Percentiles rank a stretch among this genome's conserved stretches.
Conservation (phyloP, 768 basidiomycete genomes). For the Collybia mongolica region DNA sequence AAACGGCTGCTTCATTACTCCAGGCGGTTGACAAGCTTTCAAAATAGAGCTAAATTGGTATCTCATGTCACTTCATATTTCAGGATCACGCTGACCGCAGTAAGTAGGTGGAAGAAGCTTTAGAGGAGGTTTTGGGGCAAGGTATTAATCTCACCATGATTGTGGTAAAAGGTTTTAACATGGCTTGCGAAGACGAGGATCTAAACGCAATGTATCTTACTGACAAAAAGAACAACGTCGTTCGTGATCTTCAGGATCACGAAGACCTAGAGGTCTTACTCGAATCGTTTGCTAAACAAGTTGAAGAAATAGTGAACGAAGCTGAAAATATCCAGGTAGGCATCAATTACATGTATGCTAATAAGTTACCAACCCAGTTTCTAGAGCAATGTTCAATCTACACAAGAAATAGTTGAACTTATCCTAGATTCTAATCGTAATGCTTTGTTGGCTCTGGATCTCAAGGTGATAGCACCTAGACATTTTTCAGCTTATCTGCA, state of each 20-base stretch:
- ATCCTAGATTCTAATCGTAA: slow-evolving; percentile 97
- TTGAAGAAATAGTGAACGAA: slow-evolving; percentile 95
- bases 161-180: background rate
- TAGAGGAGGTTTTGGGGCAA: slow-evolving; percentile 90
- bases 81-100: background rate
- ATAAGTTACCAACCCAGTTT: background rate
- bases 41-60: slow-evolving; percentile 87
- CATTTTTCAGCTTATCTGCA: background rate
- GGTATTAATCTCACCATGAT: slow-evolving; percentile 39
- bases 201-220: slow-evolving; percentile 94
- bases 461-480: slow-evolving; percentile 54
- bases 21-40: slow-evolving; percentile 81
- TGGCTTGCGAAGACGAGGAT: slow-evolving; percentile 74
- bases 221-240: slow-evolving; percentile 66
- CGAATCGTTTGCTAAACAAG: slow-evolving; percentile 96
- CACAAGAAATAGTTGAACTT: slow-evolving; percentile 96
- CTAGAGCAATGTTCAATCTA: slow-evolving; percentile 91
- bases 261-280: slow-evolving; percentile 91
- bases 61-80: slow-evolving; percentile 9
- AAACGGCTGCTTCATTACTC: slow-evolving; percentile 92
- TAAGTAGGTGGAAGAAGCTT: slow-evolving; percentile 77
- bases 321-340: slow-evolving; percentile 82
- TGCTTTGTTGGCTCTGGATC: slow-evolving; percentile 83
- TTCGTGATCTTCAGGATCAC: slow-evolving; percentile 75
- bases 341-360: slow-evolving; percentile 12